Conservation (phyloP, 2,329 filamentous ascomycete species). For the Calonectria montana region DNA sequence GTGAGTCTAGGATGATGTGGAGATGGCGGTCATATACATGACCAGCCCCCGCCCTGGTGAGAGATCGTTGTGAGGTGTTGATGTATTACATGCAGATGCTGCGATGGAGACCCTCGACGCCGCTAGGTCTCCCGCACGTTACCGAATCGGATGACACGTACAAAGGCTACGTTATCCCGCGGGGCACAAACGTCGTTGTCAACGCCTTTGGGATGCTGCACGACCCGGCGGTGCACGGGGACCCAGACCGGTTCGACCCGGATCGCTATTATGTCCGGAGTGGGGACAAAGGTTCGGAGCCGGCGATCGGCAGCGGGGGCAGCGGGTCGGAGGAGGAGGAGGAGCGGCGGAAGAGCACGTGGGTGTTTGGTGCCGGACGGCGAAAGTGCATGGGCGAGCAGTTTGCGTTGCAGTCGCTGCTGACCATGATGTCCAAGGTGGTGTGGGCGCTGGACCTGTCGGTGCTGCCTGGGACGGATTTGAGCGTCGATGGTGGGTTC, state of each 20-base stretch:
- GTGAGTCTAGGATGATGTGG: slow-evolving; percentile 17
- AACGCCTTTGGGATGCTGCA: slow-evolving; percentile 48
- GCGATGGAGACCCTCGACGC: slow-evolving; percentile 55
- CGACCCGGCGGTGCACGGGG: slow-evolving; percentile 36
- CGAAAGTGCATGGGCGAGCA: slow-evolving; percentile 61
- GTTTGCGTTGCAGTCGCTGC: slow-evolving; percentile 58
- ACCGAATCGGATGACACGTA: slow-evolving; percentile 60
- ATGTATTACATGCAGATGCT: slow-evolving; percentile 34
- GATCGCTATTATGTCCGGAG: slow-evolving; percentile 38
- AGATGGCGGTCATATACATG: neutral
- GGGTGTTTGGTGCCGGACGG: slow-evolving; percentile 60
- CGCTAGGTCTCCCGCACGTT: slow-evolving; percentile 59
- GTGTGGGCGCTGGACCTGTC: slow-evolving; percentile 61
- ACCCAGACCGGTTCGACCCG: slow-evolving; percentile 42
- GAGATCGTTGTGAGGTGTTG: neutral
- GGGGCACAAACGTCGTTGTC: slow-evolving; percentile 55
- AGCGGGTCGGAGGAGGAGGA: slow-evolving; percentile 22
- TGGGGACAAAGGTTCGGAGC: neutral
- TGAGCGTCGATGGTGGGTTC: slow-evolving; percentile 40
- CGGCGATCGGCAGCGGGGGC: neutral
- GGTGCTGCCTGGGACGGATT: slow-evolving; percentile 36
- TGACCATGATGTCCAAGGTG: slow-evolving; percentile 52
- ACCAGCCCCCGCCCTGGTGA: neutral
- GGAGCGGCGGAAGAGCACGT: slow-evolving; percentile 42
- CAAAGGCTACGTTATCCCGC: slow-evolving; percentile 60